These are phyloP conservation scores for Ulota crispa DNA, from an alignment of 225 moss, liverwort and hornwort genomes.

Conservation along the genomic window DNA sequence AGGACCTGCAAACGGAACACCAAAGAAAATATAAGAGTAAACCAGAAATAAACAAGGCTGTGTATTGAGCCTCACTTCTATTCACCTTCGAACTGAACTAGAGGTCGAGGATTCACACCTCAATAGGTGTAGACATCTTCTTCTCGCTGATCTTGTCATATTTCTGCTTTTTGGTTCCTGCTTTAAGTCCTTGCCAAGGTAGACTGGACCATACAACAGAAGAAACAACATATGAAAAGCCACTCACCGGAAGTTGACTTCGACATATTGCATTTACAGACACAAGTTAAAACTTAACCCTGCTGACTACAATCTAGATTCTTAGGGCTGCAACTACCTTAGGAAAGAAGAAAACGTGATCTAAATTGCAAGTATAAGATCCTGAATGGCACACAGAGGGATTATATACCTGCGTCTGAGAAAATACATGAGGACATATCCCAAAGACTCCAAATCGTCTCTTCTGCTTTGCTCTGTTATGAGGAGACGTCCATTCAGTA, in stretches of 20 bases:
- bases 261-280: not conserved
- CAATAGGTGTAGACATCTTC: constrained; percentile 91
- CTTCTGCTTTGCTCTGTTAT: constrained; percentile 14
- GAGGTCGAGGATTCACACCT: constrained; percentile 42
- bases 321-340: not conserved
- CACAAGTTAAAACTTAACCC: not conserved
- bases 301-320: not conserved
- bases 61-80: not conserved
- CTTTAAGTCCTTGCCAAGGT: constrained; percentile 19
- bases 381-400: not conserved
- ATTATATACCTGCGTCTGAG: constrained; percentile 66
- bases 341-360: not conserved
- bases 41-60: not conserved
- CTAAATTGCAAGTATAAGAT: not conserved
- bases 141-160: constrained; percentile 92
- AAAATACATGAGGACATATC: constrained; percentile 85
- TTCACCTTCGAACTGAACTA: not conserved
- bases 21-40: not conserved
- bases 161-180: constrained; percentile 76
- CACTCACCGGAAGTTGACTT: not conserved
- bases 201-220: constrained; percentile 50
- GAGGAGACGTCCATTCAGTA: not conserved
- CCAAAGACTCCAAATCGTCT: constrained; percentile 64
- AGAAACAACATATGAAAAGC: not conserved
- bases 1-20: constrained; percentile 5